These are phyloP conservation scores for Lactifluus rugatus DNA, from an alignment of 768 basidiomycete species.

Conservation along the genomic window DNA sequence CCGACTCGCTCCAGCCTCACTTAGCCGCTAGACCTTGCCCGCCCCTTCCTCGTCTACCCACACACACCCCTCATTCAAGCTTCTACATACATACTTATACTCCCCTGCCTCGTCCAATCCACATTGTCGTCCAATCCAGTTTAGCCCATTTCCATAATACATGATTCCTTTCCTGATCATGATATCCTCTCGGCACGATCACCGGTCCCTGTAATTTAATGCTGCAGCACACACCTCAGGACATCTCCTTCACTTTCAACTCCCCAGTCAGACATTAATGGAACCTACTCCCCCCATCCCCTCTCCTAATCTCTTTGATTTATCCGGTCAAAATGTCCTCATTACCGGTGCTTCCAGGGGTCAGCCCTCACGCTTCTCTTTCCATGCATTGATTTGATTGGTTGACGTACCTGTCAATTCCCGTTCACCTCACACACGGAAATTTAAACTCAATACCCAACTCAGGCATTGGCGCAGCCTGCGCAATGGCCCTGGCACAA, in stretches of 20 bases:
- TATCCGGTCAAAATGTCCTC: slow-evolving; percentile 58
- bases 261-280: slow-evolving; percentile 28
- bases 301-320: slow-evolving; percentile 54
- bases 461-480: slow-evolving; percentile 46
- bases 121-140: not conserved
- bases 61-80: too few relatives aligned
- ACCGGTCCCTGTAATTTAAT: slow-evolving; percentile 5
- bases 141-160: not conserved
- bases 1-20: not conserved
- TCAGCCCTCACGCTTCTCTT: slow-evolving; percentile 26
- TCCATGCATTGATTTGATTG: not conserved
- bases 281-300: slow-evolving; percentile 42
- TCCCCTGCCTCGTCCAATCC: not conserved
- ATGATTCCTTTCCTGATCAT: not conserved
- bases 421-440: not conserved
- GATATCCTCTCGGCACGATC: slow-evolving; percentile 10
- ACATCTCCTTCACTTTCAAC: not conserved
- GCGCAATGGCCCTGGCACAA: slow-evolving; percentile 45
- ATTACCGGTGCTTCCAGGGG: slow-evolving; percentile 77
- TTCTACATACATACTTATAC: not conserved
- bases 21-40: slow-evolving; percentile 2
- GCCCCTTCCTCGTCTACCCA: not conserved
- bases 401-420: slow-evolving; percentile 4
- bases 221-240: not conserved
- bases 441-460: not conserved